Conservation (phyloP, 805 yeast genomes). For the Candida nanaspora region DNA sequence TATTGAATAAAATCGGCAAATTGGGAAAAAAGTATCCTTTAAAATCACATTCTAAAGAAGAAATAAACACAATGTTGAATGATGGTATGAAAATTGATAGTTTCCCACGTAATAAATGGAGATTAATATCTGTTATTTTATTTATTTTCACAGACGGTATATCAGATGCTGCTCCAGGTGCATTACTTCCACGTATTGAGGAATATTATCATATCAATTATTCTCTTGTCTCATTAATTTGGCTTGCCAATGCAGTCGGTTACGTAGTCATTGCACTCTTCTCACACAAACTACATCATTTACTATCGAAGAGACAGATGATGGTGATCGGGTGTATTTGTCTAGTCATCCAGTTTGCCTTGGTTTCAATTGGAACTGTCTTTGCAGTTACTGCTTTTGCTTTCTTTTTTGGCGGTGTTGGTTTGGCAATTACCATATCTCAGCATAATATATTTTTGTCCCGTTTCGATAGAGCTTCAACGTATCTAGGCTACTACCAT, state of each 20-base stretch:
- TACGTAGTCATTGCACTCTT: constrained; percentile 42
- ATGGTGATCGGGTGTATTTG: constrained; percentile 31
- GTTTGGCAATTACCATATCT: constrained; percentile 41
- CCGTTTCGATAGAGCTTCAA: constrained; percentile 45
- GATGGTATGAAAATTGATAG: constrained; percentile 31
- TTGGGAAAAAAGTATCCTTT: neutral
- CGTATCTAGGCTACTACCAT: constrained; percentile 54
- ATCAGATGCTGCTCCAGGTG: constrained; percentile 55
- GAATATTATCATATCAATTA: constrained; percentile 38
- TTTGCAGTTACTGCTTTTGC: constrained; percentile 43
- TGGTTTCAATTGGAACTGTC: constrained; percentile 40
- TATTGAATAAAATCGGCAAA: no score
- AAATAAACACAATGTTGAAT: constrained; percentile 1
- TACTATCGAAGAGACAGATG: constrained; percentile 34
- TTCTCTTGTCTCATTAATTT: constrained; percentile 48
- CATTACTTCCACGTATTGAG: constrained; percentile 50
- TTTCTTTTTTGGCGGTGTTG: constrained; percentile 53
- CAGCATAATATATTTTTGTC: constrained; percentile 47
- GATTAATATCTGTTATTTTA: constrained; percentile 32
- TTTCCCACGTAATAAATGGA: constrained; percentile 36
- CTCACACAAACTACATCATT: constrained; percentile 35
- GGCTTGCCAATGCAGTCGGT: constrained; percentile 55
- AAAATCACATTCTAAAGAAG: neutral
- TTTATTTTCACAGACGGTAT: constrained; percentile 39
- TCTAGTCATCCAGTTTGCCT: constrained; percentile 33